These are phyloP conservation scores for Crassisporium funariophilum DNA, from an alignment of 768 basidiomycete genomes.

Conservation along the genomic window DNA sequence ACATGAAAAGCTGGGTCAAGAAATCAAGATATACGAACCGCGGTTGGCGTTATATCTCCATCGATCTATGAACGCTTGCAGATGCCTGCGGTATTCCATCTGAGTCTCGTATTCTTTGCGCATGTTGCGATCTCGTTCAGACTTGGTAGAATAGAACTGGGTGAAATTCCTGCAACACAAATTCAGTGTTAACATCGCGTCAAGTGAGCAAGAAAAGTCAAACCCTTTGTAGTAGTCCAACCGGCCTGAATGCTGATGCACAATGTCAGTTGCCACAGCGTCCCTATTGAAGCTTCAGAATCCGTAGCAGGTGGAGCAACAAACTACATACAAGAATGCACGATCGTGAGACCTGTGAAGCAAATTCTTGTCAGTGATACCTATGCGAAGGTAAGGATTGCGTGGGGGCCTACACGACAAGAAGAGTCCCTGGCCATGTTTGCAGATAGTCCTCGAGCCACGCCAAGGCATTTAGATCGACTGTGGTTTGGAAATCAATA, in stretches of 20 bases:
- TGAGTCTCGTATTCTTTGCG: conserved; percentile 96
- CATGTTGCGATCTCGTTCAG: conserved; percentile 88
- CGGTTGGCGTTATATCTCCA: conserved; percentile 99
- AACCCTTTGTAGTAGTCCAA: conserved; percentile 98
- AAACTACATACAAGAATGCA: conserved; percentile 74
- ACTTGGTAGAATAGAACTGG: conserved; percentile 98
- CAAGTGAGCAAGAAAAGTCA: conserved; percentile 9
- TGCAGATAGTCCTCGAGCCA: conserved; percentile 98
- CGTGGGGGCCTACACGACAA: conserved; percentile 73
- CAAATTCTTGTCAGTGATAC: conserved; percentile 9
- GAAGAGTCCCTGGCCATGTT: conserved; percentile 89
- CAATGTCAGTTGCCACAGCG: conserved; percentile 95
- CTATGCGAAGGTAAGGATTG: background rate
- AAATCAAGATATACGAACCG: conserved; percentile 39
- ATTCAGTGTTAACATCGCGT: background rate
- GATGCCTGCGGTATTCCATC: conserved; percentile 90
- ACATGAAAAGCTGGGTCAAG: background rate
- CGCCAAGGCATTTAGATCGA: conserved; percentile 93
- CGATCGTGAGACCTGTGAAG: conserved; percentile 87
- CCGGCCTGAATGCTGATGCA: conserved; percentile 92
- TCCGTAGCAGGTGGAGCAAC: background rate
- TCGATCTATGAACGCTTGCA: conserved; percentile 97
- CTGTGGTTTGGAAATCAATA: conserved; percentile 33
- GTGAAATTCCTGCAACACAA: conserved; percentile 75
- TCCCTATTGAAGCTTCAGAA: conserved; percentile 56